Percentiles rank a stretch among this genome's conserved stretches.
These are phyloP conservation scores for Camelina neglecta DNA, from an alignment of 345 rosid genomes.

Conservation along the genomic window DNA sequence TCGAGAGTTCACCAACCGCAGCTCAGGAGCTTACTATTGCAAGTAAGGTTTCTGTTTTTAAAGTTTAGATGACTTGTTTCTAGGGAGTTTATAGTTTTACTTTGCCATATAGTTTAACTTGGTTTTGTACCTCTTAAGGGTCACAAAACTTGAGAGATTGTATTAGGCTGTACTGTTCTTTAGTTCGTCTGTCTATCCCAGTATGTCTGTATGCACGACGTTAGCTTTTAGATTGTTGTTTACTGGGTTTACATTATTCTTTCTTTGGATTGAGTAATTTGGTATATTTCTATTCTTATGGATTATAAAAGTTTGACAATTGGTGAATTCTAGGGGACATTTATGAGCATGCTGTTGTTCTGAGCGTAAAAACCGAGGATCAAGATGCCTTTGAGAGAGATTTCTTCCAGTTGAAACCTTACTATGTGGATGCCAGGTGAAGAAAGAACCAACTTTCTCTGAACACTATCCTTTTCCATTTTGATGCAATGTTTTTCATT, in stretches of 20 bases:
- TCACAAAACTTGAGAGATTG: not conserved
- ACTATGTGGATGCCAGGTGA: constrained; percentile 91
- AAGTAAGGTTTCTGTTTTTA: constrained; percentile 52
- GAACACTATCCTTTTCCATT: not conserved
- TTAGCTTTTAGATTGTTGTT: not conserved
- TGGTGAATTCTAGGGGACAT: constrained; percentile 68
- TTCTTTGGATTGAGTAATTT: not conserved
- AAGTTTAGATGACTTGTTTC: not conserved
- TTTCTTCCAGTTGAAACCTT: constrained; percentile 94
- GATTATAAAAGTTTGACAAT: not conserved
- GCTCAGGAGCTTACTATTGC: constrained; percentile 73
- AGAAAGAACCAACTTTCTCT: constrained; percentile 1
- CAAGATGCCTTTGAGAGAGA: constrained; percentile 98
- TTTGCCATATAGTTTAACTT: not conserved
- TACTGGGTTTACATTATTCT: not conserved
- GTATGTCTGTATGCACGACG: not conserved
- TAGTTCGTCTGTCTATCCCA: not conserved
- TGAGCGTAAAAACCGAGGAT: constrained; percentile 87
- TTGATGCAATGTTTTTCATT: not conserved
- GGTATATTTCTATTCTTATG: not conserved
- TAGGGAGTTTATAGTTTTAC: not conserved
- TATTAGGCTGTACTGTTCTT: not conserved
- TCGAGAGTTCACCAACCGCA: constrained; percentile 72
- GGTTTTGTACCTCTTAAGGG: not conserved
- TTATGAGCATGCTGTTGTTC: constrained; percentile 88